Evolutionary conservation across 805 yeast genomes (phyloP).

Genomic region (Helenozyma baotianmanensis): DNA sequence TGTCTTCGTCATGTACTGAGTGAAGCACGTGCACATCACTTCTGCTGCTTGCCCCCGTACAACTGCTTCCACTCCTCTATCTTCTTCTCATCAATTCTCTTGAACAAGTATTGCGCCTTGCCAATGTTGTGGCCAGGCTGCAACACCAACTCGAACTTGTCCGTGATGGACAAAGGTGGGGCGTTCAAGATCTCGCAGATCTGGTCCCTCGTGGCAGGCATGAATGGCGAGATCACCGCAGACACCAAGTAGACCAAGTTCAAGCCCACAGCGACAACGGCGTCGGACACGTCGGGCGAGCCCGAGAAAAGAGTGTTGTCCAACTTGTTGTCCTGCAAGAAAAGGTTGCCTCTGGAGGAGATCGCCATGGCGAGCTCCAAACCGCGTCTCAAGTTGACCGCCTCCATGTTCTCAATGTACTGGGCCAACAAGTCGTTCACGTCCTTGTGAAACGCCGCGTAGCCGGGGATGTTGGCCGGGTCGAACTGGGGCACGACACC

Average conservation of each 20-base stretch:
- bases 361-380: conserved; percentile 87
- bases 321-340: conserved; percentile 92
- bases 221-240: conserved; percentile 77
- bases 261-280: conserved; percentile 87
- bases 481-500: conserved; percentile 79
- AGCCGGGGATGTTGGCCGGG: conserved; percentile 43
- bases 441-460: conserved; percentile 46
- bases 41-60: conserved; percentile 74
- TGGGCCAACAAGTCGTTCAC: conserved; percentile 55
- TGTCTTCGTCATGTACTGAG: too few species aligned
- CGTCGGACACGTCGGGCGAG: conserved; percentile 76
- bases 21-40: too few species aligned
- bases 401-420: conserved; percentile 73
- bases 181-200: conserved; percentile 79
- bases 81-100: conserved; percentile 86
- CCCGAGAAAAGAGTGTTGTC: conserved; percentile 81
- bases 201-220: conserved; percentile 75
- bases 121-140: conserved; percentile 82
- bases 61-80: conserved; percentile 79
- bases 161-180: conserved; percentile 74
- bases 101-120: conserved; percentile 86
- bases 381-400: conserved; percentile 79
- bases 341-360: conserved; percentile 89
- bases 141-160: conserved; percentile 64
- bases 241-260: conserved; percentile 85